Conservation (phyloP, 2,329 filamentous ascomycete species). For the Colletotrichum noveboracense region DNA sequence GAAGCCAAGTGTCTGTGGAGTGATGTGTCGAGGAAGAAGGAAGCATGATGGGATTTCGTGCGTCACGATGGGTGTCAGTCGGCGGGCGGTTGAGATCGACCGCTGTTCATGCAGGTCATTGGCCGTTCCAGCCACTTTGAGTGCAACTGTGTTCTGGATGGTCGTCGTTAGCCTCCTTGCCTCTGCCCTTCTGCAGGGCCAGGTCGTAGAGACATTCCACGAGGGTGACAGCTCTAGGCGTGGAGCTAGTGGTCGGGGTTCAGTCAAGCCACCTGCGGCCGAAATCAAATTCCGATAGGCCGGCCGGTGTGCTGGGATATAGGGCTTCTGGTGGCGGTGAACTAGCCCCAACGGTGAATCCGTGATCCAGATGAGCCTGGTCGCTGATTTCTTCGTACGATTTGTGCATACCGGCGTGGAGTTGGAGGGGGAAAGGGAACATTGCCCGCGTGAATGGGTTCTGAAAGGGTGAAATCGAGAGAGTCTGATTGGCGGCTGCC, state of each 20-base stretch:
- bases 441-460: not conserved
- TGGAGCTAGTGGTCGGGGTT: not conserved
- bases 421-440: not conserved
- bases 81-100: not conserved
- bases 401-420: slow-evolving; percentile 1
- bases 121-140: not conserved
- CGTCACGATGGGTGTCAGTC: not conserved
- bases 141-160: not conserved
- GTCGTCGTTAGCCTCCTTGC: not conserved
- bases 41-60: not conserved
- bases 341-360: not conserved
- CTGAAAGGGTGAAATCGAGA: not conserved
- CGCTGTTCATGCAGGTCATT: not conserved
- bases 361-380: not conserved
- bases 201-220: not conserved
- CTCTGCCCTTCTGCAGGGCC: not conserved
- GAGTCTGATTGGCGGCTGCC: not conserved
- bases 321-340: not conserved
- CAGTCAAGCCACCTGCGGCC: not conserved
- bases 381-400: slow-evolving; percentile 1
- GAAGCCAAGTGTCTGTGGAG: not conserved
- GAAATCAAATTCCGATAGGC: not conserved
- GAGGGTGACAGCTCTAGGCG: not conserved
- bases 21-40: not conserved
- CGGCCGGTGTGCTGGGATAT: not conserved